Conservation (phyloP, 2,329 filamentous ascomycete species). For the Aaosphaeria arxii region DNA sequence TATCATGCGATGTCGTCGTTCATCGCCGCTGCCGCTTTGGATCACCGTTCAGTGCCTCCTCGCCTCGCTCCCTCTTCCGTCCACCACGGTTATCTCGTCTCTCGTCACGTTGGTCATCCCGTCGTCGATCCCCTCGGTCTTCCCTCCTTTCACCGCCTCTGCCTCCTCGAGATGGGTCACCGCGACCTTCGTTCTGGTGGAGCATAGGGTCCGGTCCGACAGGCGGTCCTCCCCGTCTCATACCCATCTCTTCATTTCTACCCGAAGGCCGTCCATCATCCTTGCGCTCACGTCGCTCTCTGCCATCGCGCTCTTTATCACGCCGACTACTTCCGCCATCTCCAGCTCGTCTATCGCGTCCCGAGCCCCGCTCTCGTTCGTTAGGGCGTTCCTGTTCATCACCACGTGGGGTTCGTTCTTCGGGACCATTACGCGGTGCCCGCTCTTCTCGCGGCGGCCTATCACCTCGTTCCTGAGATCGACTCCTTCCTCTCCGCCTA, state of each 20-base stretch:
- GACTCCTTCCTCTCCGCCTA: constrained; percentile 21
- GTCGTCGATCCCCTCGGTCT: constrained; percentile 11
- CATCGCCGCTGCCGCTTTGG: constrained; percentile 6
- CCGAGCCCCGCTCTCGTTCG: constrained; percentile 14
- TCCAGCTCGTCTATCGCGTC: constrained; percentile 10
- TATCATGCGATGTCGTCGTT: background rate
- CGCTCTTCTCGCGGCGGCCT: constrained; percentile 22
- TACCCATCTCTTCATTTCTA: constrained; percentile 7
- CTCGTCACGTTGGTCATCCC: constrained; percentile 15
- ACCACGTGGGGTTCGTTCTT: constrained; percentile 12
- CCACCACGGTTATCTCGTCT: background rate
- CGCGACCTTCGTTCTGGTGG: constrained; percentile 4
- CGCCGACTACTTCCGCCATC: constrained; percentile 10
- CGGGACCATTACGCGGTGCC: constrained; percentile 16
- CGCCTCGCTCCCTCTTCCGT: constrained; percentile 2
- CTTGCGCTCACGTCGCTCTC: constrained; percentile 17
- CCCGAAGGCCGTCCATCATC: constrained; percentile 6
- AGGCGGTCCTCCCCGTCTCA: constrained; percentile 5
- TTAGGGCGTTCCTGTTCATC: constrained; percentile 22
- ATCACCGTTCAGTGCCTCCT: constrained; percentile 4
- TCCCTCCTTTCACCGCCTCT: constrained; percentile 11
- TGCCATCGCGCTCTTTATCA: constrained; percentile 18
- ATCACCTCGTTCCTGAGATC: constrained; percentile 21
- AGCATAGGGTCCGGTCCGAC: constrained; percentile 5
- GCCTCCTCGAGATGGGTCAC: constrained; percentile 1